Evolutionary conservation across 768 basidiomycete species (phyloP).

Genomic region (Tricholoma sp.): DNA sequence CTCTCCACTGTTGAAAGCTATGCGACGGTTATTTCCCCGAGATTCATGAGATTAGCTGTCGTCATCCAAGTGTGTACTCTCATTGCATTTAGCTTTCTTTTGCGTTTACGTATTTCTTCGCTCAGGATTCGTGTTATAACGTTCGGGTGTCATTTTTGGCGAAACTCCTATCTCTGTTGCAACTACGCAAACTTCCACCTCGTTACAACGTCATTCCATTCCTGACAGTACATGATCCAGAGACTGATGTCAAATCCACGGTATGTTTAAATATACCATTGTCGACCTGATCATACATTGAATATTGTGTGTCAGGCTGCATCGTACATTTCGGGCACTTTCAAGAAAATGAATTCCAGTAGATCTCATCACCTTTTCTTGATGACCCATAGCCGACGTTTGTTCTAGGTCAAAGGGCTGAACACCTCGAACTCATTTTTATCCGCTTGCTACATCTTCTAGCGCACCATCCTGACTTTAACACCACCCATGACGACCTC

Average conservation of each 20-base stretch:
- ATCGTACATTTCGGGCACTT: constrained; percentile 48
- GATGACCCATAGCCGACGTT: background rate
- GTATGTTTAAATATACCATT: constrained; percentile 33
- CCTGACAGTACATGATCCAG: constrained; percentile 88
- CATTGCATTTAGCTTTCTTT: background rate
- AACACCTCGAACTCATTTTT: constrained; percentile 78
- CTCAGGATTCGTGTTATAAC: constrained; percentile 82
- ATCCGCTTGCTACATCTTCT: constrained; percentile 83
- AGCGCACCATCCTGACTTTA: constrained; percentile 94
- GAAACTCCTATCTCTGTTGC: constrained; percentile 67
- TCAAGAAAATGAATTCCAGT: constrained; percentile 45
- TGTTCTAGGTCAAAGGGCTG: constrained; percentile 45
- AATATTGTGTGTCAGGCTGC: constrained; percentile 37
- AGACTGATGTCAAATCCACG: constrained; percentile 66
- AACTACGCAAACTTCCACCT: constrained; percentile 56
- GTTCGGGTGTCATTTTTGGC: constrained; percentile 75
- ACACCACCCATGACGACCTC: constrained; percentile 58
- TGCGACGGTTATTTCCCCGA: constrained; percentile 47
- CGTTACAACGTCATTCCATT: constrained; percentile 84
- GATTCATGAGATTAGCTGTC: constrained; percentile 68
- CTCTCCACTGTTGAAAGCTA: constrained; percentile 58
- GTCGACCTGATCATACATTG: constrained; percentile 7
- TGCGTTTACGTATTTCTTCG: background rate
- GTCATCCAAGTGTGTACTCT: constrained; percentile 65
- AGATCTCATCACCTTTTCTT: background rate